Conservation (phyloP, 2,329 filamentous ascomycete species). For the Nannizziopsis barbatae region DNA sequence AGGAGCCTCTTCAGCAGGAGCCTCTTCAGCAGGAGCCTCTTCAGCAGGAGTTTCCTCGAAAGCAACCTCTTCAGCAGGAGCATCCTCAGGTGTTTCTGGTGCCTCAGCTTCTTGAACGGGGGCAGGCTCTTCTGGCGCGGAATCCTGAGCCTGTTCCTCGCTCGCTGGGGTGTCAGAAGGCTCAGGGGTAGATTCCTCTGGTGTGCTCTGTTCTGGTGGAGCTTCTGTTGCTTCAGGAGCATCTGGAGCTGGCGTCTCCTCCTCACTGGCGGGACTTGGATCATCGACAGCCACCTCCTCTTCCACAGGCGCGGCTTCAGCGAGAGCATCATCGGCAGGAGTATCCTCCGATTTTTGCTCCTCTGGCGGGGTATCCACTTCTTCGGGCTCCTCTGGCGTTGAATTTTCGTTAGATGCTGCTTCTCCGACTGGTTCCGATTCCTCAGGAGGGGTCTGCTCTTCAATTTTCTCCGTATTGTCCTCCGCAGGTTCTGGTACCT, state of each 20-base stretch:
- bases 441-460: not conserved
- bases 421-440: constrained; percentile 1
- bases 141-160: not conserved
- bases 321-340: constrained; percentile 6
- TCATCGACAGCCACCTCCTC: not conserved
- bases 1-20: constrained; percentile 6
- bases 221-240: not conserved
- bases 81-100: not conserved
- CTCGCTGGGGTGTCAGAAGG: no score
- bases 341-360: not conserved
- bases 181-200: no score
- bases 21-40: constrained; percentile 8
- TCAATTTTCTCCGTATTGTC: not conserved
- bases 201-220: not conserved
- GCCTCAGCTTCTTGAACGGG: not conserved
- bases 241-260: not conserved
- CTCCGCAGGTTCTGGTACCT: not conserved
- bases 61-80: not conserved
- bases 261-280: not conserved
- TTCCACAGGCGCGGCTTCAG: not conserved
- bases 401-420: not conserved
- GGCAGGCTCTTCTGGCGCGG: not conserved
- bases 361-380: not conserved
- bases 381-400: not conserved
- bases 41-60: constrained; percentile 12